Percentiles rank a stretch among this genome's conserved stretches.
Evolutionary conservation across 305 asterid species (phyloP).

Genomic region (Vinca major): DNA sequence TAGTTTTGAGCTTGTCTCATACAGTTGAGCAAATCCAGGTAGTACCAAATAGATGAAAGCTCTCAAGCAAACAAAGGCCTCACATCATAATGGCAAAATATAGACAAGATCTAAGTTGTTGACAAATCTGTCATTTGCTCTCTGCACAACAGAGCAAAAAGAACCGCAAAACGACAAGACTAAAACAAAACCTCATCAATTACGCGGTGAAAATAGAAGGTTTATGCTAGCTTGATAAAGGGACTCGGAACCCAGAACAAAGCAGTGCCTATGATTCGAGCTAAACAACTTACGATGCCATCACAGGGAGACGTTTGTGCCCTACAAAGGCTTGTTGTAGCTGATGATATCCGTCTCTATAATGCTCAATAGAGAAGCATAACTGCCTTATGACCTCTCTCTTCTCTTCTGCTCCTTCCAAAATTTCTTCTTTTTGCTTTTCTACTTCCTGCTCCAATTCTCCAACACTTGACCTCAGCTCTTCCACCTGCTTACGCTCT

Average conservation of each 20-base stretch:
- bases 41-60: neutral
- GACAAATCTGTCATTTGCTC: neutral
- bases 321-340: conserved; percentile 51
- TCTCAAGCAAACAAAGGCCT: neutral
- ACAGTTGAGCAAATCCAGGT: neutral
- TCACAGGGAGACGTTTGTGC: conserved; percentile 39
- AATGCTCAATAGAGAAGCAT: conserved; percentile 80
- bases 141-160: conserved; percentile 10
- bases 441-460: conserved; percentile 58
- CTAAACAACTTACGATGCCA: conserved; percentile 35
- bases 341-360: conserved; percentile 57
- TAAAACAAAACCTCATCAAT: conserved; percentile 8
- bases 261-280: neutral
- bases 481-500: conserved; percentile 31
- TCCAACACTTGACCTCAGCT: conserved; percentile 33
- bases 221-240: neutral
- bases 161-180: conserved; percentile 5
- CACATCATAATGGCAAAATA: neutral
- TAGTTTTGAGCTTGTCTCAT: too few species aligned
- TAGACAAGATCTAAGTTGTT: neutral
- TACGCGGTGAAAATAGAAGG: conserved; percentile 1
- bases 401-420: conserved; percentile 86
- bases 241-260: neutral
- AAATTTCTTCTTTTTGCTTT: conserved; percentile 40
- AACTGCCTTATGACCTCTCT: conserved; percentile 93